Conservation (phyloP, 2,329 filamentous ascomycete genomes). For the Pseudopithomyces chartarum region DNA sequence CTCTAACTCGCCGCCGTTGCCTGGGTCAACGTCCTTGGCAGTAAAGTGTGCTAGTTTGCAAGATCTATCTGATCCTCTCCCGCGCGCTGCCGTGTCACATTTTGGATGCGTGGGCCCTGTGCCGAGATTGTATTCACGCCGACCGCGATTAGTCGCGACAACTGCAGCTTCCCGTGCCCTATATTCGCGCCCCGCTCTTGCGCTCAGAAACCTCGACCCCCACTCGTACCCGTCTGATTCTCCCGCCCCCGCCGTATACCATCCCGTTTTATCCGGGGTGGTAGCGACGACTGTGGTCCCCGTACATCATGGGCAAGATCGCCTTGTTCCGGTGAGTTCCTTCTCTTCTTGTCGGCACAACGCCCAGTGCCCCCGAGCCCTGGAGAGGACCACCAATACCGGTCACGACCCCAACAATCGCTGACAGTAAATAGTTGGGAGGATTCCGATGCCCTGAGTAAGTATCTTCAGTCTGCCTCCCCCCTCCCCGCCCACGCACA, state of each 20-base stretch:
- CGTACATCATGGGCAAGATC: background rate
- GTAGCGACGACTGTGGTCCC: no score
- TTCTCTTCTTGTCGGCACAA: background rate
- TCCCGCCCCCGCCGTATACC: no score
- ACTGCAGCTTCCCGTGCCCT: background rate
- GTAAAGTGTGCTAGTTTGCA: no score
- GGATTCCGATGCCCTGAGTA: background rate
- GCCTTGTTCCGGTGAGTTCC: constrained; percentile 19
- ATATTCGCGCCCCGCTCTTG: background rate
- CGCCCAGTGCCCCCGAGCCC: no score
- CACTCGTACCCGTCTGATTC: background rate
- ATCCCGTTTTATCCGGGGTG: no score
- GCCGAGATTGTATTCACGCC: no score
- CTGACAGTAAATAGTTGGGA: constrained; percentile 4
- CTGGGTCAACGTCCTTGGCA: no score
- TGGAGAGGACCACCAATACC: background rate
- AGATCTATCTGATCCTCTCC: no score
- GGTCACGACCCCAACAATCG: background rate
- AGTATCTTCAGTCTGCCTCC: background rate
- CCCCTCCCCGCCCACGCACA: no score
- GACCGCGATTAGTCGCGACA: background rate
- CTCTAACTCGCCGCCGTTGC: no score
- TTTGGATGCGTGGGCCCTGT: no score
- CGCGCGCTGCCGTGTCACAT: no score
- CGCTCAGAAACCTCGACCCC: background rate